Evolutionary conservation across 345 rosid genomes (phyloP), one percentile per base, ranked within the genome.

Genomic region (Gossypium australe): DNA sequence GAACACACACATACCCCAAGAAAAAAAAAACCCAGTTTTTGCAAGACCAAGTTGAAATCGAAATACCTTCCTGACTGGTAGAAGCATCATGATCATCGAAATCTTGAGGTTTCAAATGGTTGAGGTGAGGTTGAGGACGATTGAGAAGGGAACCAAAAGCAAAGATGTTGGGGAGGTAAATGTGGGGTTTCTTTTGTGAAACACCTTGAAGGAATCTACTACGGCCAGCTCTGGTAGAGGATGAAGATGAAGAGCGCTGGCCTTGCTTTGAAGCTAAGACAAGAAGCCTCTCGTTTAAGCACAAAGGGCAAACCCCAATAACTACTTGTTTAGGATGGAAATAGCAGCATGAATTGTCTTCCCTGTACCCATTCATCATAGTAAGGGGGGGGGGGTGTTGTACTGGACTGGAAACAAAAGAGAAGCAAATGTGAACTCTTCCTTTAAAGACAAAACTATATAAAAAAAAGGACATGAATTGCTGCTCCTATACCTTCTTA

Each of bases 251-350:
- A 73, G 89, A 71, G 71, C 60, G 65, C 70, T 48, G 81, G 38
- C 84, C 80, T 79, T 88, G 95, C 78, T 87, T 88, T 72, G 96
- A 82, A 66, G 94, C 94, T 78, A 95, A 83, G 72, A 93, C 56
- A 11, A 93, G 79, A 69, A 95, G 99, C 88, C 94, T 91, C 78
- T 95, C 98, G 53, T 88, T 88, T 70, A 95, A 69, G 83, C 99
- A 95, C 9, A 86, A 78, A 27, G 96, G 83, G 70, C 99, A 95
- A 27, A 95, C 90, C 20, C 99, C 99, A 29, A 91, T 78, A 27
- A 83, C 57, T 9, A 71, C 79, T 77, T 85, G 88, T 62, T 82
- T 86, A 41, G 96, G 97, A 79, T 95, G 99, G 84, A 89, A 91
- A 78, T 84, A 90, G 79, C 98, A 95, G 58, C 69, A 80, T 22